Evolutionary conservation across 2,329 filamentous ascomycete genomes (phyloP).

Genomic region (Sphaerulina vaccinii): DNA sequence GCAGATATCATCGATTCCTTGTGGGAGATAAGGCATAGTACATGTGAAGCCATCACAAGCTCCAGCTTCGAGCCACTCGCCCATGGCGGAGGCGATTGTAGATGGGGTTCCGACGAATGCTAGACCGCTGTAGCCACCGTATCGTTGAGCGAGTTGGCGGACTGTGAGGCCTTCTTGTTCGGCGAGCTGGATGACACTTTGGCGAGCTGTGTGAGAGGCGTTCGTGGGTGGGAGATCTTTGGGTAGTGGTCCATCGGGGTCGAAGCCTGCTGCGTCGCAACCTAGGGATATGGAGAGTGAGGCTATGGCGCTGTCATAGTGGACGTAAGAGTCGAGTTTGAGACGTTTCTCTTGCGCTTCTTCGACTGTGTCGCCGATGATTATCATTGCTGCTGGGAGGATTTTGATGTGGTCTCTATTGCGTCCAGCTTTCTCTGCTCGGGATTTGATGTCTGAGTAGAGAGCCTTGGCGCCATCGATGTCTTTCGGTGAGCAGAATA

Average conservation of each 20-base stretch:
- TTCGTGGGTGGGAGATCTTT: constrained; percentile 28
- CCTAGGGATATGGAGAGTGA: constrained; percentile 27
- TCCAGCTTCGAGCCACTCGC: constrained; percentile 25
- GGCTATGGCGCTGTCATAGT: constrained; percentile 30
- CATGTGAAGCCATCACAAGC: constrained; percentile 31
- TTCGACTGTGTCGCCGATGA: constrained; percentile 27
- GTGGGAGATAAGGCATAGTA: constrained; percentile 27
- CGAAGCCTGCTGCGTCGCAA: constrained; percentile 26
- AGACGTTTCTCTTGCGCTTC: constrained; percentile 29
- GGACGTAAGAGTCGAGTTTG: constrained; percentile 27
- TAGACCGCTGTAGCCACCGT: constrained; percentile 27
- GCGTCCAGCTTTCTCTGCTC: constrained; percentile 25
- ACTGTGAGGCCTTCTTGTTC: constrained; percentile 28
- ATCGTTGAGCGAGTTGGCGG: constrained; percentile 28
- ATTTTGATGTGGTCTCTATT: constrained; percentile 28
- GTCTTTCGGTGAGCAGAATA: constrained; percentile 30
- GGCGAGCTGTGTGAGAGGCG: constrained; percentile 25
- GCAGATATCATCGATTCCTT: constrained; percentile 30
- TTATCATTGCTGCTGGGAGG: constrained; percentile 31
- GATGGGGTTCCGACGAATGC: constrained; percentile 27
- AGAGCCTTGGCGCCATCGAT: constrained; percentile 26
- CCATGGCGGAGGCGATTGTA: constrained; percentile 28
- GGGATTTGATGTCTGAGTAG: constrained; percentile 29
- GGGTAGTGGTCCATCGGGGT: constrained; percentile 27
- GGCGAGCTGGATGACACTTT: constrained; percentile 25